Percentiles rank a stretch among this genome's conserved stretches.
phyloP scores from a whole-genome alignment of 2,329 filamentous ascomycete genomes.

The Fusarium sp. region DNA sequence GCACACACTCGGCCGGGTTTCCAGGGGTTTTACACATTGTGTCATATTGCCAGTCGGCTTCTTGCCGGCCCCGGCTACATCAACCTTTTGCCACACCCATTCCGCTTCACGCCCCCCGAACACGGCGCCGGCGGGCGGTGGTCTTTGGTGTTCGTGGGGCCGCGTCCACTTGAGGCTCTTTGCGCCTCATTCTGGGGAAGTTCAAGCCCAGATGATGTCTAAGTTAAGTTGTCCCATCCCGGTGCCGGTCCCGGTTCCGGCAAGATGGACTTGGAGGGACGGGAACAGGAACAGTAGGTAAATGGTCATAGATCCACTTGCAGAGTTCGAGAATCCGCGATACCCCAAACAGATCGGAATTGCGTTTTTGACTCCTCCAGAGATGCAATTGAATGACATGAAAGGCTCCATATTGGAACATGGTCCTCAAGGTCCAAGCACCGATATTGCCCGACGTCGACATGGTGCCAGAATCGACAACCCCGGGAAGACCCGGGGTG shows the following conservation, averaged over 20 bases:
- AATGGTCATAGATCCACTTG: not conserved
- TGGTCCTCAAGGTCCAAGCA: not conserved
- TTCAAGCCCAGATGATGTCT: slow-evolving; percentile 12
- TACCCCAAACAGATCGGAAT: not conserved
- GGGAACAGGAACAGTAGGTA: not conserved
- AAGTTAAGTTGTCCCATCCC: not conserved
- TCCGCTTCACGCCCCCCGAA: not conserved
- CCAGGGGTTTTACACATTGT: not conserved
- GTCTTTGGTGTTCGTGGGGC: not conserved
- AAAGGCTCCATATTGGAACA: not conserved
- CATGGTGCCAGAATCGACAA: not conserved
- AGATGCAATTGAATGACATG: not conserved
- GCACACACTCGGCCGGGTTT: slow-evolving; percentile 1
- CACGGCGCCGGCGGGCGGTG: not conserved
- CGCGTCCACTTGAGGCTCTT: slow-evolving; percentile 20
- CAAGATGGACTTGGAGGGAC: not conserved
- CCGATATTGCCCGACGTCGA: slow-evolving; percentile 23
- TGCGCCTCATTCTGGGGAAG: slow-evolving; percentile 36
- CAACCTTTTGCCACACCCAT: not conserved
- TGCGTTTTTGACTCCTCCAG: not conserved
- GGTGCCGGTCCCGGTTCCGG: not conserved
- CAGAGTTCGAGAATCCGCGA: not conserved
- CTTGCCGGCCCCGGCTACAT: slow-evolving; percentile 34
- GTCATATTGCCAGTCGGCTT: slow-evolving; percentile 23
- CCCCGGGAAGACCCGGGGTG: slow-evolving; percentile 15